These are phyloP conservation scores for Boehmeria nivea DNA, from an alignment of 306 rosid genomes.

Conservation along the genomic window DNA sequence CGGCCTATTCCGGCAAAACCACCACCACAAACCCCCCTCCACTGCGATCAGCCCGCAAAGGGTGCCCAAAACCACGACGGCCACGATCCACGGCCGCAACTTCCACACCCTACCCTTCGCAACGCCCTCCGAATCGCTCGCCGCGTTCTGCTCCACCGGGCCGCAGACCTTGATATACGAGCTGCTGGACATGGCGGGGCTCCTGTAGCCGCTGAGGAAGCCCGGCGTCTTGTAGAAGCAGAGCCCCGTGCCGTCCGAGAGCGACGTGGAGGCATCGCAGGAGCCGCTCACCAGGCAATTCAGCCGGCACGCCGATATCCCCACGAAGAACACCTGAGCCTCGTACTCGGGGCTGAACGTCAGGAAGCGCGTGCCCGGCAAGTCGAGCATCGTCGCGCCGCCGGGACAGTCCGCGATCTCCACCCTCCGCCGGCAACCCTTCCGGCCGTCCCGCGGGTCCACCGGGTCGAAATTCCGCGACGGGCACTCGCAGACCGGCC, in stretches of 20 bases:
- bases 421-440: slow-evolving; percentile 59
- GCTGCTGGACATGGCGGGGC: slow-evolving; percentile 51
- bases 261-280: slow-evolving; percentile 59
- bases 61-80: slow-evolving; percentile 43
- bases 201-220: slow-evolving; percentile 45
- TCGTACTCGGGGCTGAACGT: slow-evolving; percentile 42
- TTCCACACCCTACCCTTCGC: slow-evolving; percentile 25
- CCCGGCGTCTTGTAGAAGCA: slow-evolving; percentile 45
- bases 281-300: slow-evolving; percentile 46
- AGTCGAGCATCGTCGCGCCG: slow-evolving; percentile 34
- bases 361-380: slow-evolving; percentile 44
- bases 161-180: slow-evolving; percentile 60
- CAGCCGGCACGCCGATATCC: slow-evolving; percentile 47
- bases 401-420: slow-evolving; percentile 41
- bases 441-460: slow-evolving; percentile 45
- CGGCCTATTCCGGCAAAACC: slow-evolving; percentile 56
- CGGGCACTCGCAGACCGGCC: slow-evolving; percentile 56
- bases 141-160: slow-evolving; percentile 33
- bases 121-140: slow-evolving; percentile 16
- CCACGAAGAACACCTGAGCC: slow-evolving; percentile 35
- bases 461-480: slow-evolving; percentile 55
- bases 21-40: slow-evolving; percentile 73
- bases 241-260: slow-evolving; percentile 55
- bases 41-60: slow-evolving; percentile 43
- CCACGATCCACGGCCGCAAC: slow-evolving; percentile 45